phyloP scores from a whole-genome alignment of 257 asterid genomes.

The Forsythia viridissima region DNA sequence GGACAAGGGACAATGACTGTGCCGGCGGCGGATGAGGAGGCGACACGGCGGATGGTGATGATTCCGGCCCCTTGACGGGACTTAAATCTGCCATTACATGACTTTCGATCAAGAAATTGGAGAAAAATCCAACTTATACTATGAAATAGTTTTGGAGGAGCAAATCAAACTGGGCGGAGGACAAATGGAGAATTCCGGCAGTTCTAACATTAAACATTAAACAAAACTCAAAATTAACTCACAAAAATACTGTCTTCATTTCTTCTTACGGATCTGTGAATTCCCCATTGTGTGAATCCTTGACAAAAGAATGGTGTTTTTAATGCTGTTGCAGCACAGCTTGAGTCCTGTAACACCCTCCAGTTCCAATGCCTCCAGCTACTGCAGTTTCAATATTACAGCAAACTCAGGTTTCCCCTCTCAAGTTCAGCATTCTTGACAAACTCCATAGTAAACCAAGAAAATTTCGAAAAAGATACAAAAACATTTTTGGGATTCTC shows the following conservation, averaged over 20 bases:
- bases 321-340: slow-evolving; percentile 1
- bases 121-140: too few relatives aligned
- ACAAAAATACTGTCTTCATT: not conserved
- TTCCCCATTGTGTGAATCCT: slow-evolving; percentile 17
- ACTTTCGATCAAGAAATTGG: too few relatives aligned
- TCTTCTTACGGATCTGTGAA: not conserved
- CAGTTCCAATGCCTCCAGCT: slow-evolving; percentile 14
- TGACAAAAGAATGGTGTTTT: slow-evolving; percentile 21
- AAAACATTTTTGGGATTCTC: slow-evolving; percentile 20
- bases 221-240: not conserved
- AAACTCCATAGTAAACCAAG: not conserved
- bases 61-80: too few relatives aligned
- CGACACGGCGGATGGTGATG: too few relatives aligned
- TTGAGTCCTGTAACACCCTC: not conserved
- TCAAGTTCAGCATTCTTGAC: slow-evolving; percentile 35
- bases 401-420: slow-evolving; percentile 26
- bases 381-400: slow-evolving; percentile 17
- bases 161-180: too few relatives aligned
- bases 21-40: too few relatives aligned
- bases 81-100: too few relatives aligned
- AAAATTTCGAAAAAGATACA: not conserved
- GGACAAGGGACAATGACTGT: too few relatives aligned
- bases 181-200: too few relatives aligned
- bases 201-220: not conserved
- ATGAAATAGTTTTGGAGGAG: too few relatives aligned